Conservation (phyloP, 2,329 filamentous ascomycete species). For the Colletotrichum sp. region DNA sequence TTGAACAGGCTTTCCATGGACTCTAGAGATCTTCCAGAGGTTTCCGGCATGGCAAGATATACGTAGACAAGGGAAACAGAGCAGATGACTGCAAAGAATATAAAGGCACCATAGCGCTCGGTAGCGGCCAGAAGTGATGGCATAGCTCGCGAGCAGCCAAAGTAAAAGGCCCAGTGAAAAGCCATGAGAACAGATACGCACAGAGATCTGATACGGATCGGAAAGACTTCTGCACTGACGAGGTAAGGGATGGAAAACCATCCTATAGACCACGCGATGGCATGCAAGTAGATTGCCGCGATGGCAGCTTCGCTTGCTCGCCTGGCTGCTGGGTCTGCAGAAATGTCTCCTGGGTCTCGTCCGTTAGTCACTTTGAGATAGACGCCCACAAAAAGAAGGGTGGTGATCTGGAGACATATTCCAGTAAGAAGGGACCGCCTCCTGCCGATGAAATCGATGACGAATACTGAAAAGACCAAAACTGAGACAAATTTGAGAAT, state of each 20-base stretch:
- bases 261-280: conserved; percentile 50
- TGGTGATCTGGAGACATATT: conserved; percentile 35
- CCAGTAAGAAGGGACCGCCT: conserved; percentile 37
- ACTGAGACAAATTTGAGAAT: conserved; percentile 33
- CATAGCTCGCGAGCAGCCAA: conserved; percentile 37
- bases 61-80: conserved; percentile 27
- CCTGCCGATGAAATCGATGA: conserved; percentile 34
- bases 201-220: conserved; percentile 43
- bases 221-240: conserved; percentile 50
- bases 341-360: conserved; percentile 21
- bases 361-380: conserved; percentile 34
- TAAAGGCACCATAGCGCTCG: conserved; percentile 25
- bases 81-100: conserved; percentile 13
- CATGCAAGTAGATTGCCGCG: conserved; percentile 47
- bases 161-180: conserved; percentile 44
- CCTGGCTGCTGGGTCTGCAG: conserved; percentile 23
- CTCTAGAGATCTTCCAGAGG: conserved; percentile 31
- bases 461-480: conserved; percentile 30
- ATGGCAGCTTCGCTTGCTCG: conserved; percentile 43
- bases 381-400: conserved; percentile 31
- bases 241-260: conserved; percentile 52
- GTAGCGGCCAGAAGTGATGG: conserved; percentile 36
- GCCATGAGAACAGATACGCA: conserved; percentile 47
- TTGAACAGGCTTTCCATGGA: conserved; percentile 34
- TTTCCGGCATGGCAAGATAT: conserved; percentile 37